Evolutionary conservation across 2,329 filamentous ascomycete species (phyloP), one percentile per base, ranked within the genome.

Genomic region (Periconia sp.): DNA sequence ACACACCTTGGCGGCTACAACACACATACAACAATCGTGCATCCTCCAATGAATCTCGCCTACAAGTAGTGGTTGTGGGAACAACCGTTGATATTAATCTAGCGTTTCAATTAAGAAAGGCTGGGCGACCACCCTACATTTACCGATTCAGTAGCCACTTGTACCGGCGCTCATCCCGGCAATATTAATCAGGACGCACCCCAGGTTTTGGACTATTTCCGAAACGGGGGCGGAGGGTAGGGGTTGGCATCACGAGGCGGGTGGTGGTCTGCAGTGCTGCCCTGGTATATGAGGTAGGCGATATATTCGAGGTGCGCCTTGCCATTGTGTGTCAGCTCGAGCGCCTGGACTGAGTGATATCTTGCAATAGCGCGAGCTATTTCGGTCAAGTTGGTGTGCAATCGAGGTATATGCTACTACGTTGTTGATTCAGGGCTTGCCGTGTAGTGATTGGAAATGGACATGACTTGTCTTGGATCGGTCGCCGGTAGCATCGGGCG

Each of bases 101-200:
- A 35, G 15, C 18, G 4, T 11, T 26, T 25, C 13, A 36, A 26
- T 5, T 24, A 28, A 26, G 15, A 24, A n/a, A 15, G 5, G 24
- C 22, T 26, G 13, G 24, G 23, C 24, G 24, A 18, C 22, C 28
- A 36, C n/a, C n/a, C 21, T 25, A 36, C 12, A 36, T 19, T 28
- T 36, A 36, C 24, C 17, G 43, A 19, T 21, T 16, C 11, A 12
- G 19, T 31, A 10, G 18, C 23, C 32, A 35, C 19, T 35, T 22
- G 32, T 35, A 12, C 16, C 13, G 10, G 11, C 1, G 13, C 31
- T 17, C 26, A 33, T 24, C 38, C 37, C 32, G 24, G 34, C 12
- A 28, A 40, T 40, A 36, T 46, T 39, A 34, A 28, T 29, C n/a
- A 15, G n/a, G 13, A 45, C 23, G 42, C 42, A 45, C 42, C 42